Percentiles rank a stretch among this genome's conserved stretches.
These are phyloP conservation scores for Fusarium tanahbumbuense DNA, from an alignment of 2,329 filamentous ascomycete genomes.

Conservation along the genomic window DNA sequence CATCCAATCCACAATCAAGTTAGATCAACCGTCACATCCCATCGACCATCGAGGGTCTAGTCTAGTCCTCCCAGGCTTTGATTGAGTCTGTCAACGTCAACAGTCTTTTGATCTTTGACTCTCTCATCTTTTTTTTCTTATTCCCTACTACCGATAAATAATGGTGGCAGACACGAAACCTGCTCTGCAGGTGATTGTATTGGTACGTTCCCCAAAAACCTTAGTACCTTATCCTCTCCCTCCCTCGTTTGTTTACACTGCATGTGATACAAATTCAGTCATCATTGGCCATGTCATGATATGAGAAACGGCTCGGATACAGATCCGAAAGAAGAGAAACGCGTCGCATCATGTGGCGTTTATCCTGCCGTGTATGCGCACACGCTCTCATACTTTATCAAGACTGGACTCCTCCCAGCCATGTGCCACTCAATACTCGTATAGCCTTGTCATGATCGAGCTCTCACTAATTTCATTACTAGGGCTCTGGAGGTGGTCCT, in stretches of 20 bases:
- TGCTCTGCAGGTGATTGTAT: constrained; percentile 78
- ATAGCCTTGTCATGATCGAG: not conserved
- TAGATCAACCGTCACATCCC: constrained; percentile 17
- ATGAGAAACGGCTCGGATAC: constrained; percentile 10
- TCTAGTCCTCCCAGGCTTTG: not conserved
- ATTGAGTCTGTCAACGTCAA: constrained; percentile 22
- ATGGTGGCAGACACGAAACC: constrained; percentile 52
- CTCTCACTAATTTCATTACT: constrained; percentile 30
- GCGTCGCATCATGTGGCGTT: constrained; percentile 21
- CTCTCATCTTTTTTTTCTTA: constrained; percentile 1
- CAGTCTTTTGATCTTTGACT: constrained; percentile 4
- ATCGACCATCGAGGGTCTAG: constrained; percentile 6
- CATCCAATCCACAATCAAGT: constrained; percentile 11
- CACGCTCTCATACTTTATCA: not conserved
- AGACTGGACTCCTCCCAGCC: constrained; percentile 6
- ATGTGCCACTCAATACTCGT: constrained; percentile 7
- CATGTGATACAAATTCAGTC: constrained; percentile 7
- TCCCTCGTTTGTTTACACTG: constrained; percentile 24
- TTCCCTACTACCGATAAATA: constrained; percentile 1
- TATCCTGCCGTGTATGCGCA: not conserved
- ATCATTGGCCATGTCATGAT: not conserved
- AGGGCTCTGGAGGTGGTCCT: constrained; percentile 93
- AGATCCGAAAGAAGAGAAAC: constrained; percentile 8
- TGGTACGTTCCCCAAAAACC: constrained; percentile 65
- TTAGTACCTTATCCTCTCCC: not conserved